Evolutionary conservation across 192 early-diverging fungal genomes (phyloP).

Genomic region (Martensiomyces pterosporus): DNA sequence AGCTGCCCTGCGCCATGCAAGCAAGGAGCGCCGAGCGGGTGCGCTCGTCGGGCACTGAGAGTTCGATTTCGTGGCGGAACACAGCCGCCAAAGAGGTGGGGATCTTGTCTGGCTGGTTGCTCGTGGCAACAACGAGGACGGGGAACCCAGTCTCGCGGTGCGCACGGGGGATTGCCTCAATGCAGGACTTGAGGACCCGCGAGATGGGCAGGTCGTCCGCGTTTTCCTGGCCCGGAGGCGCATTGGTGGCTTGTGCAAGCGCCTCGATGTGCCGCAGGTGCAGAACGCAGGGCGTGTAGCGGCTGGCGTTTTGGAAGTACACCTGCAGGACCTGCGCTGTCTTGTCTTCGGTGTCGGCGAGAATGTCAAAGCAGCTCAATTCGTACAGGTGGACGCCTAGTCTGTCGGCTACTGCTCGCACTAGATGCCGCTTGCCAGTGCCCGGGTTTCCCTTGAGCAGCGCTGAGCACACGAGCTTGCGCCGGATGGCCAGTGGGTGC

Average conservation of each 20-base stretch:
- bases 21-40: slow-evolving; percentile 63
- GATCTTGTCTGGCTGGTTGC: slow-evolving; percentile 72
- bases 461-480: slow-evolving; percentile 65
- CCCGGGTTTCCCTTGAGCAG: slow-evolving; percentile 79
- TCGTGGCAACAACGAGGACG: slow-evolving; percentile 77
- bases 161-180: slow-evolving; percentile 17
- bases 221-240: slow-evolving; percentile 31
- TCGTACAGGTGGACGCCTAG: slow-evolving; percentile 76
- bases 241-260: slow-evolving; percentile 53
- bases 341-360: slow-evolving; percentile 77
- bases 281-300: slow-evolving; percentile 78
- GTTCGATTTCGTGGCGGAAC: slow-evolving; percentile 74
- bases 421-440: slow-evolving; percentile 73
- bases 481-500: slow-evolving; percentile 66
- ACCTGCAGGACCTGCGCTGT: slow-evolving; percentile 69
- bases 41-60: slow-evolving; percentile 70
- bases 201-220: slow-evolving; percentile 41
- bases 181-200: slow-evolving; percentile 35
- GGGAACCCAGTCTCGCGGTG: slow-evolving; percentile 57
- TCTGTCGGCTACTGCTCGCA: slow-evolving; percentile 58
- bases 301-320: slow-evolving; percentile 72
- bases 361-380: slow-evolving; percentile 73
- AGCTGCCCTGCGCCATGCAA: slow-evolving; percentile 46
- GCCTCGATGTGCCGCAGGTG: slow-evolving; percentile 78
- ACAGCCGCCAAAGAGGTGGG: slow-evolving; percentile 69